These are phyloP conservation scores for Stenogyne calaminthoides DNA, from an alignment of 305 asterid species.

Conservation along the genomic window DNA sequence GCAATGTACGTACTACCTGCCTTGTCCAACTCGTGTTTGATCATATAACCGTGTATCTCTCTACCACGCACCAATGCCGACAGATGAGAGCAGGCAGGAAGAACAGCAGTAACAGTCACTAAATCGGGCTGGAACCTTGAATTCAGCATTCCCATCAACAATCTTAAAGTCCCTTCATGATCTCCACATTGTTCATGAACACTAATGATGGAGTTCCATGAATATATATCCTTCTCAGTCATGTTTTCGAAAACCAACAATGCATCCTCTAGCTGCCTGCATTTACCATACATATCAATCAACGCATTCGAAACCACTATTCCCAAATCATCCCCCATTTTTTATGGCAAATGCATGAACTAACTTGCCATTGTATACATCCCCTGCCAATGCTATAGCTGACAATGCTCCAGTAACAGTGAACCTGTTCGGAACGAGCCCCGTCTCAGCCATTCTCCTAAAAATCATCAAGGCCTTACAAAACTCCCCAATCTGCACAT, in stretches of 20 bases:
- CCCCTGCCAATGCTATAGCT: conserved; percentile 58
- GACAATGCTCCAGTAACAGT: conserved; percentile 70
- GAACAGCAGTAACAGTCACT: conserved; percentile 66
- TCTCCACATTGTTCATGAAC: conserved; percentile 78
- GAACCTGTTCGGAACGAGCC: conserved; percentile 53
- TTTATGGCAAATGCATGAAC: conserved; percentile 63
- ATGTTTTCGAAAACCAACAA: conserved; percentile 43
- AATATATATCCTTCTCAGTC: conserved; percentile 68
- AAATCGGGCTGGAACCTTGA: conserved; percentile 63
- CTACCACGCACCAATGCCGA: conserved; percentile 69
- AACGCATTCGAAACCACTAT: conserved; percentile 63
- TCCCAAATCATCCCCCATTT: conserved; percentile 52
- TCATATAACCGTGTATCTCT: conserved; percentile 72
- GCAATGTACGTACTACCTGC: conserved; percentile 36
- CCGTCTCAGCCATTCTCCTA: conserved; percentile 53
- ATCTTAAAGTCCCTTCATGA: conserved; percentile 61
- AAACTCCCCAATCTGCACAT: conserved; percentile 57
- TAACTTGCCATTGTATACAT: conserved; percentile 50
- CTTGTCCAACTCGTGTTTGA: conserved; percentile 44
- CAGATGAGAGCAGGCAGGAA: conserved; percentile 74
- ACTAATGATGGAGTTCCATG: conserved; percentile 82
- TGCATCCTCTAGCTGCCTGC: conserved; percentile 56
- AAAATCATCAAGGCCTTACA: conserved; percentile 48
- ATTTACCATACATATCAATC: conserved; percentile 88
- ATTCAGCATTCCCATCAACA: conserved; percentile 56